Conservation (phyloP, 495 filamentous ascomycete genomes). For the Podospora conica region DNA sequence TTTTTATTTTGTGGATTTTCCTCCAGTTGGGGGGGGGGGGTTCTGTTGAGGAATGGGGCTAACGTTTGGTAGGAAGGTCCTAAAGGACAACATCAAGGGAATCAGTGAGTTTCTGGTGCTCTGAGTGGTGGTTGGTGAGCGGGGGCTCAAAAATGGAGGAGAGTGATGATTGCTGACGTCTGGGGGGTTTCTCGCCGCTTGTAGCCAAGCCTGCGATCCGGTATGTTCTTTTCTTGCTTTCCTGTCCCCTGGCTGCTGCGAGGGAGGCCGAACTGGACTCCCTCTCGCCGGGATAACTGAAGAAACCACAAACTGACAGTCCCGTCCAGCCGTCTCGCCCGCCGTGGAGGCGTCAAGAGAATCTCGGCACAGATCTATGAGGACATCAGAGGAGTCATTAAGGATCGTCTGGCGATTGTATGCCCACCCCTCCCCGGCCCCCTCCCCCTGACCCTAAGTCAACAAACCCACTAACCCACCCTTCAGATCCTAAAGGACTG, state of each 20-base stretch:
- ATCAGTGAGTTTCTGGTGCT: slow-evolving; percentile 50
- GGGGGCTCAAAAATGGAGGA: no score
- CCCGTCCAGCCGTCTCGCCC: slow-evolving; percentile 59
- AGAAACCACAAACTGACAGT: slow-evolving; percentile 4
- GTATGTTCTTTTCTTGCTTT: slow-evolving; percentile 37
- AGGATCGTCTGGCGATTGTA: slow-evolving; percentile 49
- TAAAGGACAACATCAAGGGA: slow-evolving; percentile 56
- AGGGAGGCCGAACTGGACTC: neutral
- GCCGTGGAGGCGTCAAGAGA: slow-evolving; percentile 71
- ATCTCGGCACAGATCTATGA: slow-evolving; percentile 68
- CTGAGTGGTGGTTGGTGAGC: no score
- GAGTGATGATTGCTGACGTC: neutral
- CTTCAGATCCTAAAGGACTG: slow-evolving; percentile 49
- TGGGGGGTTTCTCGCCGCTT: slow-evolving; percentile 2
- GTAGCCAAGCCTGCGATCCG: slow-evolving; percentile 57
- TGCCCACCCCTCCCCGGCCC: neutral
- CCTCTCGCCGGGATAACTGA: no score
- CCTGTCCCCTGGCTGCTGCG: neutral
- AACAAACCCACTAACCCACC: slow-evolving; percentile 15
- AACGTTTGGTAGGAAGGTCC: slow-evolving; percentile 43
- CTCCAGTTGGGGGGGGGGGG: neutral
- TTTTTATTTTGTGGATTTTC: neutral
- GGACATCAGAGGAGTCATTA: slow-evolving; percentile 52
- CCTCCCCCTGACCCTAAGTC: no score
- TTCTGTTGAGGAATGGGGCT: neutral